Evolutionary conservation across 345 rosid genomes (phyloP), one percentile per base, ranked within the genome.

Genomic region (Bruguiera parviflora): DNA sequence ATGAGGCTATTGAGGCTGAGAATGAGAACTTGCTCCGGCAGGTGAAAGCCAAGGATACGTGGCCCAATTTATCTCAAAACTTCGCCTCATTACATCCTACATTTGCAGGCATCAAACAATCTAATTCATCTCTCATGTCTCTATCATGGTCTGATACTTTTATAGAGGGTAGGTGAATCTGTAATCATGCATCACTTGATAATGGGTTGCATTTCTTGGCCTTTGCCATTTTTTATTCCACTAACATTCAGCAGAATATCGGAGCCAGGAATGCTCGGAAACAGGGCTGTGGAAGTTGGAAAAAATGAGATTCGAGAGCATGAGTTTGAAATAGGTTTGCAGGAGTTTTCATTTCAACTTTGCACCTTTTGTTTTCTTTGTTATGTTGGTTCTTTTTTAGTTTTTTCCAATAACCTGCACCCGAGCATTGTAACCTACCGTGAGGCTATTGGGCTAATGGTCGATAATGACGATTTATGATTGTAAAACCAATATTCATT

Each of bases 21-120:
- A 76, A 35, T 24, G 91, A 91, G 67, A 78, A 79, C 16, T 76
- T 89, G 80, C 77, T 89, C 22, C 66, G 78, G 24, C 80, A 73
- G 39, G 53, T 79, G 66, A 77, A 70, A n/a, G 39, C 78, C 0
- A n/a, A n/a, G n/a, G n/a, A n/a, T n/a, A n/a, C n/a, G n/a, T n/a
- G n/a, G n/a, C 24, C 53, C 32, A 58, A 68, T 57, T 80, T 73
- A 64, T 62, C 86, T 31, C 63, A 58, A 37, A 63, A 33, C 52
- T 78, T 53, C 53, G 77, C 77, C 8, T 22, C 59, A 29, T 55
- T 76, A 4, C 89, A 86, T 65, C 96, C 93, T 20, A 85, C 93
- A 24, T 78, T 85, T 11, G 75, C 78, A 3, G 82, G 79, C 20
- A 47, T 88, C 6, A 52, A 80, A 74, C 82, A 73, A 20, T 65